A percentile compares a stretch with the other conserved stretches of the same genome.
phyloP scores from a whole-genome alignment of 1,284 basidiomycete genomes.

The Golubevia sp. region DNA sequence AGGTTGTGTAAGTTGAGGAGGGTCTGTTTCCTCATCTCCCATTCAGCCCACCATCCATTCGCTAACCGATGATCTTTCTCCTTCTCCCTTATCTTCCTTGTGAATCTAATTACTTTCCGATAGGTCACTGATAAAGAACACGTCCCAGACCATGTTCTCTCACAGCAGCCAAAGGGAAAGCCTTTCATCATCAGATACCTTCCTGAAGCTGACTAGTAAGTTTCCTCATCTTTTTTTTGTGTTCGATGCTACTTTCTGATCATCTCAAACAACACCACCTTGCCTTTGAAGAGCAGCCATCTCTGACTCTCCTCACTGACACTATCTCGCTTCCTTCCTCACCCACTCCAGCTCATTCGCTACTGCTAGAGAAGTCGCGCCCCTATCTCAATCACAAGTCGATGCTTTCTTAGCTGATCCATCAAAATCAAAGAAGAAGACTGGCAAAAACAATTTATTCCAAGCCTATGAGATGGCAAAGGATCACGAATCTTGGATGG shows the following conservation, averaged over 20 bases:
- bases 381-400: background rate
- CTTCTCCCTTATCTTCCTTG: background rate
- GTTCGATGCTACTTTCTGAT: background rate
- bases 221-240: too few relatives aligned
- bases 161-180: too few relatives aligned
- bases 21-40: background rate
- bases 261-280: too few relatives aligned
- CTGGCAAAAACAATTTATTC: background rate
- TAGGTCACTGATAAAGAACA: too few relatives aligned
- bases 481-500: background rate
- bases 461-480: background rate
- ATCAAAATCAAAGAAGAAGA: background rate
- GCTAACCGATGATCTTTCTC: background rate
- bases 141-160: too few relatives aligned
- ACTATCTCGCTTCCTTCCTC: background rate
- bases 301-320: background rate
- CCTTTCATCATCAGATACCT: too few relatives aligned
- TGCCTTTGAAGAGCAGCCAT: too few relatives aligned
- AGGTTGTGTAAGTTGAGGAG: conserved; percentile 71
- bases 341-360: background rate
- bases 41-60: background rate
- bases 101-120: background rate
- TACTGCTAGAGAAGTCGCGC: background rate
- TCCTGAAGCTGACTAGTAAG: too few relatives aligned
- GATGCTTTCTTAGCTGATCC: background rate